Conservation (phyloP, 371 early-diverging fungal species). For the Rhizomucor pusillus region DNA sequence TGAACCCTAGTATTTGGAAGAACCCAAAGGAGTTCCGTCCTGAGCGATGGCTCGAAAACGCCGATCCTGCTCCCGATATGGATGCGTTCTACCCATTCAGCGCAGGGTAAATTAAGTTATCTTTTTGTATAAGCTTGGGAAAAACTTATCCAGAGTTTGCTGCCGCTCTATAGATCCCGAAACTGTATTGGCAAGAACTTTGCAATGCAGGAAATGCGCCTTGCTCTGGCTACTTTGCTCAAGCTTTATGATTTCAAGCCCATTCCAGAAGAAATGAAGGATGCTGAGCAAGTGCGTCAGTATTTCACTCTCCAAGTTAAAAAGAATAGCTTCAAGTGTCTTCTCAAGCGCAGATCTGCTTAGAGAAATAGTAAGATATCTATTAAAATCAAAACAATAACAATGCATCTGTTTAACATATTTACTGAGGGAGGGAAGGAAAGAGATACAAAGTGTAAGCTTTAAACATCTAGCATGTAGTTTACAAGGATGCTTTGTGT, state of each 20-base stretch:
- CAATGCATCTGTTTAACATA: too few species aligned
- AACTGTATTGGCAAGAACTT: slow-evolving; percentile 55
- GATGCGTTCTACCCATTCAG: slow-evolving; percentile 45
- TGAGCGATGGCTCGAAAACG: slow-evolving; percentile 30
- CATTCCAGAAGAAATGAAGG: slow-evolving; percentile 23
- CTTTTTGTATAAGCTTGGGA: neutral
- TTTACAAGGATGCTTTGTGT: too few species aligned
- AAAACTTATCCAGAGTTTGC: neutral
- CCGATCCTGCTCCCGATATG: slow-evolving; percentile 3
- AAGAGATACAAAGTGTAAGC: too few species aligned
- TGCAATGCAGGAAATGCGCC: slow-evolving; percentile 46
- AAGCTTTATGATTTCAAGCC: slow-evolving; percentile 23
- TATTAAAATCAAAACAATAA: too few species aligned
- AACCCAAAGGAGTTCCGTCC: slow-evolving; percentile 21
- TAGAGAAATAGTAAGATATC: neutral
- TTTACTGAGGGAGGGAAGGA: too few species aligned
- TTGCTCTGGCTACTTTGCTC: slow-evolving; percentile 31
- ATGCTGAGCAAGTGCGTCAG: slow-evolving; percentile 16
- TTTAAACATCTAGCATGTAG: too few species aligned
- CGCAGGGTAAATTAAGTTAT: slow-evolving; percentile 22
- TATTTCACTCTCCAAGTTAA: slow-evolving; percentile 27
- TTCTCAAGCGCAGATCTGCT: slow-evolving; percentile 9
- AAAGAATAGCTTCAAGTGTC: slow-evolving; percentile 27
- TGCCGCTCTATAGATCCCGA: slow-evolving; percentile 24
- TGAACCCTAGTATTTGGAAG: slow-evolving; percentile 23